Evolutionary conservation across 2,329 filamentous ascomycete genomes (phyloP).

Genomic region (Nothophoma quercina): DNA sequence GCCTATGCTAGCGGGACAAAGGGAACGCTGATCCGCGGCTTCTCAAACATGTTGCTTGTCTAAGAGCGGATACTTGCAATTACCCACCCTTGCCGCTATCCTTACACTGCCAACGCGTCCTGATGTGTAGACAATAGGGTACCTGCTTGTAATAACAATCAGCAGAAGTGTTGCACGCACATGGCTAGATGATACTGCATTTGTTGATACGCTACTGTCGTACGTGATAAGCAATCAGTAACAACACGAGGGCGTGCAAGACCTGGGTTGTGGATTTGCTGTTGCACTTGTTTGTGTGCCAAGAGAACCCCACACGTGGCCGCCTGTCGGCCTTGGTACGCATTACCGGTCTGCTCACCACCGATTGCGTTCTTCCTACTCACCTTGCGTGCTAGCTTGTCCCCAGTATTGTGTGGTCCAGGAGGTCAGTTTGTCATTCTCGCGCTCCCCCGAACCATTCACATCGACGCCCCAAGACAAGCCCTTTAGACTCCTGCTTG

Average conservation of each 20-base stretch:
- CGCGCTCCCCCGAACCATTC: conserved; percentile 17
- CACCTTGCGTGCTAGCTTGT: background rate
- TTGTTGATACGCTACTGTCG: background rate
- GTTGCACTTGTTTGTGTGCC: conserved; percentile 6
- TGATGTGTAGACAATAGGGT: background rate
- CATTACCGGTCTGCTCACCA: conserved; percentile 8
- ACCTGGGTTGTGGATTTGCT: conserved; percentile 18
- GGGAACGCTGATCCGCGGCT: conserved; percentile 26
- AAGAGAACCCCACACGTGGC: conserved; percentile 12
- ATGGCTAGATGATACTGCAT: background rate
- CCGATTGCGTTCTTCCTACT: conserved; percentile 3
- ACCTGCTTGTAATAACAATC: conserved; percentile 6
- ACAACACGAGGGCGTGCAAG: background rate
- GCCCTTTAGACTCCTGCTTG: too few relatives aligned
- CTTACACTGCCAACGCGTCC: conserved; percentile 5
- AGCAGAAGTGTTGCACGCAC: background rate
- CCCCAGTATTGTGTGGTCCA: too few relatives aligned
- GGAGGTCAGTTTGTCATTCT: conserved; percentile 17
- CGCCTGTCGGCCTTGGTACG: conserved; percentile 14
- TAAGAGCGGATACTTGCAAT: conserved; percentile 7
- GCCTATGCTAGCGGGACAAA: conserved; percentile 26
- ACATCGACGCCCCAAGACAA: background rate
- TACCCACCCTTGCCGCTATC: conserved; percentile 9
- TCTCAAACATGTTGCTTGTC: conserved; percentile 15
- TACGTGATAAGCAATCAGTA: background rate